Evolutionary conservation across 1,284 basidiomycete genomes (phyloP), one percentile per base, ranked within the genome.

Genomic region (Cutaneotrichosporon sp.): DNA sequence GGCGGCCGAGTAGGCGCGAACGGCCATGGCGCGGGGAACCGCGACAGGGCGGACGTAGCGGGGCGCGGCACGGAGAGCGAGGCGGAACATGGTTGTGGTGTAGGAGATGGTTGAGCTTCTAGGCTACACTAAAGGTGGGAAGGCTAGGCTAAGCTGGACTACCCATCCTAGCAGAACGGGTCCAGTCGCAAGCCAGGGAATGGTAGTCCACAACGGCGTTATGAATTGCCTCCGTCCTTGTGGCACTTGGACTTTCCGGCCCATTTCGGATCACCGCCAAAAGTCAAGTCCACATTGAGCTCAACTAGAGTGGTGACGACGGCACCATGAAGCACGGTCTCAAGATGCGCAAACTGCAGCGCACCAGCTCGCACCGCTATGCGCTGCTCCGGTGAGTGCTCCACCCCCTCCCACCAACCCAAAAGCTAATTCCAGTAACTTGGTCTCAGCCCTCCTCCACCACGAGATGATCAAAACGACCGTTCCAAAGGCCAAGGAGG

Each of bases 401-500:
- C 18, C 32, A 11, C 7, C 7, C 51, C 31, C 11, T 16, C 22
- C 14, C 46, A 30, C 36, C 7, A 56, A 9, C 52, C 16, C 4
- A 8, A 26, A 16, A 10, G 49, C 56, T 62, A 18, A 58, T 53
- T 38, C 8, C 74, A 94, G 95, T 70, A 98, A 98, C 80, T 83
- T 99, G 61, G 96, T 99, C 71, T 91, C 93, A 21, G 95, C 94
- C 16, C 85, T 99, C 56, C 86, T 99, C 66, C 88, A 97, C 77
- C 94, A 99, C 82, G 93, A 98, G 77, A 90, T 92, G 75, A 96
- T 99, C 79, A 90, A 90, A 78, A 99, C 97, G 6, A 99, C 97
- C 0, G 83, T 97, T 32, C 90, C 97, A 26, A 99, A 99, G 81
- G 97, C 97, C 2, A 90, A 91, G 77, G 94, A 97, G 76, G 84